These are phyloP conservation scores for Aspergillus sp. DNA, from an alignment of 2,329 filamentous ascomycete species.

Conservation along the genomic window DNA sequence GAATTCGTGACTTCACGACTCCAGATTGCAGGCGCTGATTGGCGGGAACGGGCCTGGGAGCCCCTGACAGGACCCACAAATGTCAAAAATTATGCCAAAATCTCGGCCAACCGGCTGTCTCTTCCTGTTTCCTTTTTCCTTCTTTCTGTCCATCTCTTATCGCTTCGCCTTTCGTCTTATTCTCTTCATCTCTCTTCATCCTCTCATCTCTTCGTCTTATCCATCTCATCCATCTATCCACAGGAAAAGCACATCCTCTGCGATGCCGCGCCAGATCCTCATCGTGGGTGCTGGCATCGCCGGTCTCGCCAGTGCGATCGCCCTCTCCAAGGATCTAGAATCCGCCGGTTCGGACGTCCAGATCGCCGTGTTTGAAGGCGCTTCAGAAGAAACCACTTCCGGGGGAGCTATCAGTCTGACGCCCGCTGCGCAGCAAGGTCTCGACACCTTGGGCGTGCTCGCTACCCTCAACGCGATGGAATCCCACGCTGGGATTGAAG, in stretches of 20 bases:
- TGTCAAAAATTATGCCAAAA: background rate
- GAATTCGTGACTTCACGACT: background rate
- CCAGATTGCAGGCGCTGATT: background rate
- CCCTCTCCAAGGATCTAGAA: conserved; percentile 30
- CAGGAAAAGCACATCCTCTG: background rate
- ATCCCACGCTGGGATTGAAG: conserved; percentile 36
- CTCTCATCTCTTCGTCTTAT: background rate
- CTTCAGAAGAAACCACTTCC: conserved; percentile 39
- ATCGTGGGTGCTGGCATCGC: conserved; percentile 36
- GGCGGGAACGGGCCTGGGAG: background rate
- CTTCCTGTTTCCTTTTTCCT: background rate
- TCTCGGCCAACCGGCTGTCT: background rate
- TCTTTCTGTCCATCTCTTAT: background rate
- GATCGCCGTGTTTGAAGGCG: conserved; percentile 40
- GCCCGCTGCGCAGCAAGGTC: conserved; percentile 42
- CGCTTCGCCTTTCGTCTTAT: background rate
- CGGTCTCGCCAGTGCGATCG: conserved; percentile 31
- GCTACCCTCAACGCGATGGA: conserved; percentile 37
- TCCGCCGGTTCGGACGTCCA: conserved; percentile 31
- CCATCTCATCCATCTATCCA: background rate
- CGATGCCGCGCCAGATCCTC: conserved; percentile 22
- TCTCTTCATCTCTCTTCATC: background rate
- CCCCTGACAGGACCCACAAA: background rate
- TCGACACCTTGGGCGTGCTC: conserved; percentile 41
- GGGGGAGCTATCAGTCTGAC: conserved; percentile 47